Evolutionary conservation across 163 green algal species (phyloP).

Genomic region (Coccomyxa subellipsoidea): DNA sequence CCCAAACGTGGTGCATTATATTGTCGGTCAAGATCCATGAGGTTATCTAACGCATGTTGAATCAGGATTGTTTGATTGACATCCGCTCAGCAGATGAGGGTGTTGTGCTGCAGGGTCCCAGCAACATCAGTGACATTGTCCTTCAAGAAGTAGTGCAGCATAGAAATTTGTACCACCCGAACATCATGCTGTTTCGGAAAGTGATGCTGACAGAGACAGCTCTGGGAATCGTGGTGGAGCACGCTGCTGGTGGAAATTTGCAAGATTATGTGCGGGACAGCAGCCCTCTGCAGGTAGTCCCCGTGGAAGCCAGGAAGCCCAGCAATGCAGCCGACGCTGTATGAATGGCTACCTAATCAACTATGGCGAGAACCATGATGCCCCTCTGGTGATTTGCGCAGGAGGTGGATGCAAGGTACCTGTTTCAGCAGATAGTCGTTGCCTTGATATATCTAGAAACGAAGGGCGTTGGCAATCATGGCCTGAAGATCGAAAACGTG

Average conservation of each 20-base stretch:
- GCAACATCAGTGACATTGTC: background rate
- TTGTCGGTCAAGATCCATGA: background rate
- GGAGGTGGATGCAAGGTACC: background rate
- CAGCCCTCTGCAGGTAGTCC: background rate
- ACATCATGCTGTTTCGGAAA: background rate
- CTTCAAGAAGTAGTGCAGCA: background rate
- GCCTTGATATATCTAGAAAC: background rate
- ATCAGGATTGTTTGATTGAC: background rate
- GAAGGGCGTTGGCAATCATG: background rate
- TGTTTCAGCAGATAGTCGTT: conserved; percentile 2
- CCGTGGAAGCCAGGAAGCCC: too few species aligned
- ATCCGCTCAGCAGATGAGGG: background rate
- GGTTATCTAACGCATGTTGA: background rate
- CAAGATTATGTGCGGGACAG: background rate
- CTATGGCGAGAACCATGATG: too few species aligned
- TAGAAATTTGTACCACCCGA: background rate
- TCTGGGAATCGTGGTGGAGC: conserved; percentile 4
- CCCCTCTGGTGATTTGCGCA: background rate
- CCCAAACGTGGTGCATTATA: background rate
- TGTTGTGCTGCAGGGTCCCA: background rate
- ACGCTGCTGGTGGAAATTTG: background rate
- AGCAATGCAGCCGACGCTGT: too few species aligned
- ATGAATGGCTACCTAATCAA: too few species aligned
- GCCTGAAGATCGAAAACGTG: background rate
- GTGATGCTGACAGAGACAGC: background rate